A percentile compares a stretch with the other conserved stretches of the same genome.
Conservation (phyloP, 768 basidiomycete species). For the Dentipellis sp. region DNA sequence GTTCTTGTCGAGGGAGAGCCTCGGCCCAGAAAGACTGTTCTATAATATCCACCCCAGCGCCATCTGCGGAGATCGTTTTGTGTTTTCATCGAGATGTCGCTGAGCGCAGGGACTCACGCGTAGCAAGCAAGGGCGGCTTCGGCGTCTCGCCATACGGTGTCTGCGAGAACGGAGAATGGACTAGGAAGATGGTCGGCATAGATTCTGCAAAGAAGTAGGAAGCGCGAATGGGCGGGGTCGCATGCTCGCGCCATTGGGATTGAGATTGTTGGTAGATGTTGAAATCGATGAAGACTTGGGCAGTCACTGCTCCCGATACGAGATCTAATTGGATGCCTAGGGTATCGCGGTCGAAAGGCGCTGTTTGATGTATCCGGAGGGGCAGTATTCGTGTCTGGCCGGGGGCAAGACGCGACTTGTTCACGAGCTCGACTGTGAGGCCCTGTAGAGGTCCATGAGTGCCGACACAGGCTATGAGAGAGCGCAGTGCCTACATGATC, state of each 20-base stretch:
- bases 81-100: not conserved
- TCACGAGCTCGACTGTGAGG: not conserved
- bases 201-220: constrained; percentile 49
- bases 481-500: not conserved
- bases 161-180: constrained; percentile 41
- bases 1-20: constrained; percentile 46
- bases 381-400: constrained; percentile 39
- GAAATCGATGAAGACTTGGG: no score
- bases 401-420: not conserved
- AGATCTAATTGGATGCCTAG: constrained; percentile 32
- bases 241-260: no score
- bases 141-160: constrained; percentile 16
- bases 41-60: constrained; percentile 75
- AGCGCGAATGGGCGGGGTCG: constrained; percentile 29
- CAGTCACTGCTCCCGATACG: constrained; percentile 9
- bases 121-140: constrained; percentile 47
- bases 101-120: constrained; percentile 38
- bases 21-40: constrained; percentile 48
- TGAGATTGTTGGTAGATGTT: no score
- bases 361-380: constrained; percentile 34
- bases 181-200: constrained; percentile 49
- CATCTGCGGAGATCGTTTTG: constrained; percentile 40
- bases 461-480: not conserved
- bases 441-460: constrained; percentile 5
- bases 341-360: constrained; percentile 25